These are phyloP conservation scores for Lodderomyces parapsilosis DNA, from an alignment of 1,139 yeast species.

Conservation along the genomic window DNA sequence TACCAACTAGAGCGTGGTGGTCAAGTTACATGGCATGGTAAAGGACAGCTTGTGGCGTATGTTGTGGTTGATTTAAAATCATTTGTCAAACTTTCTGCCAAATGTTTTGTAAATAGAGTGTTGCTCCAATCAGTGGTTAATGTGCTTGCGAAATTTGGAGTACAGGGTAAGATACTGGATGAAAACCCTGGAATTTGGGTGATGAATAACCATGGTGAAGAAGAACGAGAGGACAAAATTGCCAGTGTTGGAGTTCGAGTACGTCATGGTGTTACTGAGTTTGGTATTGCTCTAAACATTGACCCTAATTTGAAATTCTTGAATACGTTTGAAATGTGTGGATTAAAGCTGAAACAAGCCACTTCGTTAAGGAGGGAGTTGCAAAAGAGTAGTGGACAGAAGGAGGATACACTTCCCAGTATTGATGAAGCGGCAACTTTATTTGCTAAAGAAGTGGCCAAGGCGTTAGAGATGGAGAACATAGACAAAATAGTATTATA, in stretches of 20 bases:
- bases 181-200: slow-evolving; percentile 90
- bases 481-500: slow-evolving; percentile 38
- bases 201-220: slow-evolving; percentile 15
- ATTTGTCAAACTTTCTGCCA: slow-evolving; percentile 59
- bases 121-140: slow-evolving; percentile 64
- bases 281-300: slow-evolving; percentile 85
- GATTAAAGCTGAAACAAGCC: slow-evolving; percentile 58
- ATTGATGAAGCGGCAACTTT: slow-evolving; percentile 48
- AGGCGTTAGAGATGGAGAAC: slow-evolving; percentile 40
- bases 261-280: slow-evolving; percentile 80
- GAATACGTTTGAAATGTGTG: slow-evolving; percentile 80
- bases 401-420: slow-evolving; percentile 9
- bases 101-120: slow-evolving; percentile 70
- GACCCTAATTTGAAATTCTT: slow-evolving; percentile 70
- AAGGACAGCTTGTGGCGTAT: slow-evolving; percentile 89
- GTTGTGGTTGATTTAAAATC: slow-evolving; percentile 72
- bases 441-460: slow-evolving; percentile 55
- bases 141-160: slow-evolving; percentile 44
- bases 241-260: slow-evolving; percentile 91
- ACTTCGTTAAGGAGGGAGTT: slow-evolving; percentile 31
- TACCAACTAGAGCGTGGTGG: slow-evolving; percentile 92
- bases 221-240: slow-evolving; percentile 72
- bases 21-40: slow-evolving; percentile 94
- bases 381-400: slow-evolving; percentile 4
- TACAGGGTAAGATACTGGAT: slow-evolving; percentile 46